phyloP scores from a whole-genome alignment of 306 rosid species.

The Crotalaria pallida region DNA sequence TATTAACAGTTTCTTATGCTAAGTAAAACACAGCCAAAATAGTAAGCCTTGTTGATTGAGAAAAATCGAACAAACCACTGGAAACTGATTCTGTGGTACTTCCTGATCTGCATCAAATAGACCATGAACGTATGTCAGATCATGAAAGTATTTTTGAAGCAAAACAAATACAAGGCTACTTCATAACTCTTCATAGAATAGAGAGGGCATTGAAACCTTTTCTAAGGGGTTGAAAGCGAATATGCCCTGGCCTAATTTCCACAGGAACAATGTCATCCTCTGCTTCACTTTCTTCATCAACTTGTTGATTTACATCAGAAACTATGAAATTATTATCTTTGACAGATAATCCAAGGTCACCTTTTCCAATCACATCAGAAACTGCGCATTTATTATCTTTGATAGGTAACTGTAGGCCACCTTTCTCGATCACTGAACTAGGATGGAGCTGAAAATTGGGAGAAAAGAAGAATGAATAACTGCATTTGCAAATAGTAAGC shows the following conservation, averaged over 20 bases:
- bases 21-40: constrained; percentile 14
- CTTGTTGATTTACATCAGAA: constrained; percentile 37
- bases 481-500: constrained; percentile 2
- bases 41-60: background rate
- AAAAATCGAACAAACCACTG: constrained; percentile 44
- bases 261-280: constrained; percentile 70
- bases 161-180: background rate
- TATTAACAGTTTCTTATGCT: background rate
- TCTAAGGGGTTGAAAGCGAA: constrained; percentile 65
- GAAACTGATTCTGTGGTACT: constrained; percentile 33
- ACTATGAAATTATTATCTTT: constrained; percentile 21
- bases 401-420: constrained; percentile 33
- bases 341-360: constrained; percentile 32
- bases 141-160: constrained; percentile 12
- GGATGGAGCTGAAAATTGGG: constrained; percentile 45
- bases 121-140: constrained; percentile 33
- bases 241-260: constrained; percentile 89
- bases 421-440: constrained; percentile 29
- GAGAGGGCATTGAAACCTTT: constrained; percentile 44
- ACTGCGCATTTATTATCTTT: constrained; percentile 21
- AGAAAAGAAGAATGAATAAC: constrained; percentile 6
- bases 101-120: constrained; percentile 48
- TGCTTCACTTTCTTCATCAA: constrained; percentile 43
- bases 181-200: background rate
- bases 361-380: constrained; percentile 31